These are phyloP conservation scores for Puccinia polysora DNA, from an alignment of 1,284 basidiomycete species.

Conservation along the genomic window DNA sequence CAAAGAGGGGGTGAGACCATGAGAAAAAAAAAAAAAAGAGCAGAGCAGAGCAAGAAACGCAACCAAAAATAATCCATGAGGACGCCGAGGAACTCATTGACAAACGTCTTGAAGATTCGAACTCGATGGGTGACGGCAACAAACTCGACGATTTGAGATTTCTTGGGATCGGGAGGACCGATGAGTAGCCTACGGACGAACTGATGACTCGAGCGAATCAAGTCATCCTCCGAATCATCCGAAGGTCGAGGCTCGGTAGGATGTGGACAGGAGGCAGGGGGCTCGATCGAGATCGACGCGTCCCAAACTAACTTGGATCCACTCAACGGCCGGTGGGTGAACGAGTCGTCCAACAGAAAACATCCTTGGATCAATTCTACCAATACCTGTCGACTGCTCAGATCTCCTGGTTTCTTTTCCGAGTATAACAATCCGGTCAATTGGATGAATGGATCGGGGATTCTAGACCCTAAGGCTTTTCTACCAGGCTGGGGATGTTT, in stretches of 20 bases:
- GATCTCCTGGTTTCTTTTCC: slow-evolving; percentile 94
- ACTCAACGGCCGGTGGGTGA: slow-evolving; percentile 13
- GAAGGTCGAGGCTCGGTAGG: slow-evolving; percentile 59
- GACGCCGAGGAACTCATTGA: slow-evolving; percentile 39
- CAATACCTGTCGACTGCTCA: slow-evolving; percentile 81
- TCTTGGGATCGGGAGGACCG: slow-evolving; percentile 34
- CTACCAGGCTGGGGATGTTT: slow-evolving; percentile 53
- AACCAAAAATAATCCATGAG: slow-evolving; percentile 45
- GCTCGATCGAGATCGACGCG: slow-evolving; percentile 49
- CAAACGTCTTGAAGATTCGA: slow-evolving; percentile 39
- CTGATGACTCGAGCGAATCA: background rate
- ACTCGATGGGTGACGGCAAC: slow-evolving; percentile 28
- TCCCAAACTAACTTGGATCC: slow-evolving; percentile 55
- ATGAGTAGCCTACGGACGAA: slow-evolving; percentile 7
- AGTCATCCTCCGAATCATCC: background rate
- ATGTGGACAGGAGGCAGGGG: slow-evolving; percentile 54
- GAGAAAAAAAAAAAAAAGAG: background rate
- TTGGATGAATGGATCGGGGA: slow-evolving; percentile 78
- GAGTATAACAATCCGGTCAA: slow-evolving; percentile 81
- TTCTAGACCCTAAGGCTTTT: slow-evolving; percentile 69
- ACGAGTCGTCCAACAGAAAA: slow-evolving; percentile 65
- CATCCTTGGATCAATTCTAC: slow-evolving; percentile 74
- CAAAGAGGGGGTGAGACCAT: slow-evolving; percentile 54
- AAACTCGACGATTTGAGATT: slow-evolving; percentile 30
- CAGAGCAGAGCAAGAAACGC: background rate